Base-by-base conservation (phyloP, 495 filamentous ascomycete genomes). In the Xylaria longipes region DNA sequence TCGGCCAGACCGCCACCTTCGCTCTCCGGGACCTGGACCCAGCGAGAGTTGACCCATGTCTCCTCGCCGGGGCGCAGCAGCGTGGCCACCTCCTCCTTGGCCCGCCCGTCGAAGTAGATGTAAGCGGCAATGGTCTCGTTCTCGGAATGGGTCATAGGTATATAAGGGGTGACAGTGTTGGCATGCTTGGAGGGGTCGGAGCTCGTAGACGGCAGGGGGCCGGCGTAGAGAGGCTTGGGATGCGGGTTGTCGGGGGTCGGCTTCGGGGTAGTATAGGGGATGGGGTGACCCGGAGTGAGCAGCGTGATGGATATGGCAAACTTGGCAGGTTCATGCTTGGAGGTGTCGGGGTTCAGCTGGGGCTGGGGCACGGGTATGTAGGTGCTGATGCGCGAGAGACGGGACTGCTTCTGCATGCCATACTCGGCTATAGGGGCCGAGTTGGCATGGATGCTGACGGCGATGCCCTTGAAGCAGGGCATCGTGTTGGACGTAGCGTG, bases 41-140 rank as follows among this genome's bases (percentile, higher is more conserved):
- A 99, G 78, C 96, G 86, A 12, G 95, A 97, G 74, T 97, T 98
- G 31, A 99, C 97, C 96, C 96, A 99, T 0, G 96, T 99, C 81
- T 99, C 96, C 73, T 98, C 96, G 52, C 97, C 97, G 25, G 95
- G 90, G 67, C 96, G 87, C 43, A 99, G 85, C 52, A 99, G 82
- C 41, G 96, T 99, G 68, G 96, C 96, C 20, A 98, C 97, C 80
- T 99, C 96, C 76, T 99, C 96, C 81, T 99, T 98, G 37, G 89
- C 87, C 61, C 97, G 86, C 15, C 96, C 96, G 80, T 99, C 96
- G 76, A 99, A 99, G 84, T 98, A 98, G 69, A 99, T 98, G 77
- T 99, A 99, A 15, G 96, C 96, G 22, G 96, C 96, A 66, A 99
- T 93, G 2, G 97, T 98, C 82, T 98, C 96, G 77, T 98, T 97